Percentiles rank a stretch among this genome's conserved stretches.
phyloP scores from a whole-genome alignment of 805 yeast species.

The Wickerhamomyces silvicola region DNA sequence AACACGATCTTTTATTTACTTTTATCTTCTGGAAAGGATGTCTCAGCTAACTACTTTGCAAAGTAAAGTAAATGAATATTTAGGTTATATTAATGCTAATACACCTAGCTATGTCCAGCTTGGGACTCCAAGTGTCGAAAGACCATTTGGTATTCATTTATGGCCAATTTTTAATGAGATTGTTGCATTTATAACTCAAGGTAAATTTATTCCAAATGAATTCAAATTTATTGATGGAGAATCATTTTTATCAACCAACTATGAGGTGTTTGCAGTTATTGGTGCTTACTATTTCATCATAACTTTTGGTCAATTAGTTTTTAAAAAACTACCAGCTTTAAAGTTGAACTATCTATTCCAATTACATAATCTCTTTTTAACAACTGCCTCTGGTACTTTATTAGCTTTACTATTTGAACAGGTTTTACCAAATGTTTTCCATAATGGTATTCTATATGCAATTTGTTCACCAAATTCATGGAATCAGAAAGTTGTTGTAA shows the following conservation, averaged over 20 bases:
- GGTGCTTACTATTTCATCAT: constrained; percentile 69
- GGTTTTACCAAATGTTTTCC: constrained; percentile 65
- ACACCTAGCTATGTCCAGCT: constrained; percentile 38
- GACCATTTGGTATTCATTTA: constrained; percentile 72
- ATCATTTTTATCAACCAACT: constrained; percentile 62
- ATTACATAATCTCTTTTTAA: constrained; percentile 74
- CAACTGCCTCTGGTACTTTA: constrained; percentile 59
- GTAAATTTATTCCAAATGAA: constrained; percentile 54
- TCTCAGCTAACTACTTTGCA: no score
- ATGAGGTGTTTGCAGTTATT: constrained; percentile 53
- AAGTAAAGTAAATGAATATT: constrained; percentile 13
- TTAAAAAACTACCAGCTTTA: constrained; percentile 55
- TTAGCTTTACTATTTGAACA: constrained; percentile 77
- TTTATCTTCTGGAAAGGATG: no score
- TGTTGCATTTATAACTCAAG: constrained; percentile 38
- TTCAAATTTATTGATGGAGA: constrained; percentile 62
- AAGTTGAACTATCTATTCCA: constrained; percentile 75
- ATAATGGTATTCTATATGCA: constrained; percentile 76
- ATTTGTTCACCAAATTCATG: constrained; percentile 75
- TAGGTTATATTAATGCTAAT: constrained; percentile 24
- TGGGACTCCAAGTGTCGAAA: constrained; percentile 51
- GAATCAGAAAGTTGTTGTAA: constrained; percentile 74
- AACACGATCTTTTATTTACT: no score
- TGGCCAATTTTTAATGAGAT: constrained; percentile 57
- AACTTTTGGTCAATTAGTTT: constrained; percentile 75